These are phyloP conservation scores for Blumeria graminis DNA, from an alignment of 2,329 filamentous ascomycete species.

Conservation along the genomic window DNA sequence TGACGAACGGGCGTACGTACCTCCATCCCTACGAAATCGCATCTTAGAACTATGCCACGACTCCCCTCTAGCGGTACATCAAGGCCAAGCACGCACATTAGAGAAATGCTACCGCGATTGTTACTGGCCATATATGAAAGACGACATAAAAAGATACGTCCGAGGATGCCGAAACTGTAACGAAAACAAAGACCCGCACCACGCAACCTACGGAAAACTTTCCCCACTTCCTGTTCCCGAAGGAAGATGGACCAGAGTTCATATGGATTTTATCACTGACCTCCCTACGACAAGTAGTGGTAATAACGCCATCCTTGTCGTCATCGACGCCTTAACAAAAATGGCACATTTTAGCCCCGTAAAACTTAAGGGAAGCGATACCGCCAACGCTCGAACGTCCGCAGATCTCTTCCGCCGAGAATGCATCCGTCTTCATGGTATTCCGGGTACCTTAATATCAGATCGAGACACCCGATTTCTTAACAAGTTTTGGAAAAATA, in stretches of 20 bases:
- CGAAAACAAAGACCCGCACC: background rate
- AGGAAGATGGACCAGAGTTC: background rate
- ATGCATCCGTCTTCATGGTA: too few relatives aligned
- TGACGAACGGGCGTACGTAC: background rate
- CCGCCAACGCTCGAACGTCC: too few relatives aligned
- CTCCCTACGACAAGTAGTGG: background rate
- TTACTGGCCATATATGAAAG: background rate
- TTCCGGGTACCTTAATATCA: too few relatives aligned
- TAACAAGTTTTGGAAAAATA: too few relatives aligned
- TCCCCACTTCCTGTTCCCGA: background rate
- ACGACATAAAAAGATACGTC: background rate
- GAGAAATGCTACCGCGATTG: background rate
- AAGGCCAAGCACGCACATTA: background rate
- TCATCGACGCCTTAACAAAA: background rate
- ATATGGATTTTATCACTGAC: background rate
- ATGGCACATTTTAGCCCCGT: too few relatives aligned
- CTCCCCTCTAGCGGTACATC: background rate
- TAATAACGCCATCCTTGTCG: background rate
- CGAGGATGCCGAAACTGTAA: background rate
- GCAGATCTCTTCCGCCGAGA: too few relatives aligned
- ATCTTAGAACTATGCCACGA: background rate
- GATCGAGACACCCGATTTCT: too few relatives aligned
- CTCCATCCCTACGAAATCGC: background rate
- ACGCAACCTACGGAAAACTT: background rate
- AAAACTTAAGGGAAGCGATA: too few relatives aligned